Base-by-base conservation (phyloP, 2,329 filamentous ascomycete species). In the Tolypocladium pustulatum region DNA sequence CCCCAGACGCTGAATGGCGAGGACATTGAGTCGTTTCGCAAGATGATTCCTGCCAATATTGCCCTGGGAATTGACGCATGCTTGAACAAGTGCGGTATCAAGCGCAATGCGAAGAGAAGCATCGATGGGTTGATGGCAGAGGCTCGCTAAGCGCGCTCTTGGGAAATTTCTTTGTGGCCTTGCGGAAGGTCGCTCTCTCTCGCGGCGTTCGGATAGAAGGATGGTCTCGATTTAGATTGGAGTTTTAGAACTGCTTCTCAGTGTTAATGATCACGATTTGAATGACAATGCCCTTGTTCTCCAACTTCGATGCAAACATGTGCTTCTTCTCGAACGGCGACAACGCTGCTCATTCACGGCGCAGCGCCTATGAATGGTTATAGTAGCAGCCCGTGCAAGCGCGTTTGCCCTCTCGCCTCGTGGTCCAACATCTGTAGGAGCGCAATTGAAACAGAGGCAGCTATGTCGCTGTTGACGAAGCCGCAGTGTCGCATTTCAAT, bases 21-120 rank as follows among this genome's bases (percentile, higher is more conserved):
- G 49, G 74, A 78, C 61, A 71, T 73, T 25, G 70, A 72, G 59
- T 69, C 67, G 40, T 77, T 79, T 65, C 69, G 71, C 13, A 60
- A 66, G 1, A 59, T 66, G 38, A 76, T 79, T 57, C 81, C 81
- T 0, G 71, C 67, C 8, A 80, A 78, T 60, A 71, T 83, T 57
- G 81, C 81, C 3, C 67, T 75, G 34, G 79, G 78, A 58, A 76
- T 83, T 34, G 77, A 82, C 59, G 65, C 69, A 22, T 84, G 81
- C 65, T 63, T 82, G 61, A 69, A 71, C 58, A 78, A 73, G 67
- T 83, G 81, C 64, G 70, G 70, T 34, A 74, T 78, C 54, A 61
- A 68, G 61, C 70, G 73, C 25, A 72, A 72, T 54, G 64, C 63
- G 1, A 72, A 71, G 67, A 63, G 70, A 7, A 63, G 65, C 43